Base-by-base conservation (phyloP, 2,329 filamentous ascomycete genomes). In the Seiridium unicorne region DNA sequence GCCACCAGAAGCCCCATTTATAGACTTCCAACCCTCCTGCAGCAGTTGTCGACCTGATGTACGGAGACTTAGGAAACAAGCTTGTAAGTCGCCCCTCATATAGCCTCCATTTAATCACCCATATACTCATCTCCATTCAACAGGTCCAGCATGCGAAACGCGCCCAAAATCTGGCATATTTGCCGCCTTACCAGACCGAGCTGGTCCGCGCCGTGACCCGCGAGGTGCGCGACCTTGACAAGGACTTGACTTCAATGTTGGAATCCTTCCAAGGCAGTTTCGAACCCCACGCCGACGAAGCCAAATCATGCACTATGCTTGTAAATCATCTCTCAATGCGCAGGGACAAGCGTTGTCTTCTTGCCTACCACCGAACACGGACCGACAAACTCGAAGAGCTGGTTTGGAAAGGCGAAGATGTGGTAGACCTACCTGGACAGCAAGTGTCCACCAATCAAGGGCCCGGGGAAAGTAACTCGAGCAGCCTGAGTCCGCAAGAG, bases 131-230 rank as follows among this genome's bases (percentile, higher is more conserved):
- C 34, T 38, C 32, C n/a, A 31, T 31, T 44, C 46, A 56, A 53
- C 51, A 97, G 92, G 93, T 96, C 68, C 90, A 94, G 81, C 91
- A 98, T 81, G 95, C 95, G 74, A 98, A 98, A 83, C 88, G 95
- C 72, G 96, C 91, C 18, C 92, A 95, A 76, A 90, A 91, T 65
- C 86, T 99, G 59, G 80, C 88, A 38, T 88, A 96, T 73, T 85
- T 99, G 3, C 95, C 95, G 1, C 89, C 93, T 3, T 98, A 98
- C 74, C 93, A 96, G 76, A 89, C 93, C 35, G 95, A 98, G 72
- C 84, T 96, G 49, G 92, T 98, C 58, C 93, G 93, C 60, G 86
- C 87, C 26, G 90, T 96, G 54, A 90, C 92, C 2, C 89, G 93
- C 69, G 95, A 99, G 82, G 93, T 97, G 31, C 90, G 93, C 68